Conservation (phyloP, 2,329 filamentous ascomycete genomes). For the Proliferodiscus dingleyae region DNA sequence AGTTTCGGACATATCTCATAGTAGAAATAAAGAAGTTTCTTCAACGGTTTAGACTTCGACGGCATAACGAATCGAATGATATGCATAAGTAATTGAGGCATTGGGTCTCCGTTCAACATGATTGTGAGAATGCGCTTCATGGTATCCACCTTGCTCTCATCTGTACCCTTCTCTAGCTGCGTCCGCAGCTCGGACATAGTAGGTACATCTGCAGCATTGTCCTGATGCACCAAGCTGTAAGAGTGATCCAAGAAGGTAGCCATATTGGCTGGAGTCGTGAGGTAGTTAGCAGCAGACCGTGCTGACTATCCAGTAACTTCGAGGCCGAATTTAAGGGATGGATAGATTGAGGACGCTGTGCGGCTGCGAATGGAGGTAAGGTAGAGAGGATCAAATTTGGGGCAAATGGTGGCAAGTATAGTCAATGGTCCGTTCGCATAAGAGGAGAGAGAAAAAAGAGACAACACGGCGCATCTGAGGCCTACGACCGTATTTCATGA, state of each 20-base stretch:
- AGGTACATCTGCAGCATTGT: conserved; percentile 92
- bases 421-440: conserved; percentile 16
- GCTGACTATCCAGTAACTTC: conserved; percentile 18
- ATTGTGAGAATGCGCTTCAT: conserved; percentile 95
- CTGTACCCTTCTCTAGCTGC: conserved; percentile 88
- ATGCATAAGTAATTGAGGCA: conserved; percentile 96
- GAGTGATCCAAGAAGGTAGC: conserved; percentile 89
- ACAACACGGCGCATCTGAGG: conserved; percentile 26
- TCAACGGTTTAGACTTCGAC: conserved; percentile 90
- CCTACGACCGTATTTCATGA: conserved; percentile 15
- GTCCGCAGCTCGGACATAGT: conserved; percentile 85
- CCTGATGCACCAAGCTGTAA: conserved; percentile 95
- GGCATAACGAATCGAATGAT: conserved; percentile 99
- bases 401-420: conserved; percentile 9
- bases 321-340: conserved; percentile 13
- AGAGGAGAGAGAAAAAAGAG: conserved; percentile 14
- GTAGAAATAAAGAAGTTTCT: conserved; percentile 99
- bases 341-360: conserved; percentile 12
- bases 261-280: conserved; percentile 55
- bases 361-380: conserved; percentile 7
- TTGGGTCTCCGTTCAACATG: conserved; percentile 97
- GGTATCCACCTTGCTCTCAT: conserved; percentile 88
- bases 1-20: conserved; percentile 98
- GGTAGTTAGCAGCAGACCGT: conserved; percentile 17
- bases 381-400: conserved; percentile 7